Conservation (phyloP, 2,329 filamentous ascomycete genomes). For the Sclerotinia nivalis region DNA sequence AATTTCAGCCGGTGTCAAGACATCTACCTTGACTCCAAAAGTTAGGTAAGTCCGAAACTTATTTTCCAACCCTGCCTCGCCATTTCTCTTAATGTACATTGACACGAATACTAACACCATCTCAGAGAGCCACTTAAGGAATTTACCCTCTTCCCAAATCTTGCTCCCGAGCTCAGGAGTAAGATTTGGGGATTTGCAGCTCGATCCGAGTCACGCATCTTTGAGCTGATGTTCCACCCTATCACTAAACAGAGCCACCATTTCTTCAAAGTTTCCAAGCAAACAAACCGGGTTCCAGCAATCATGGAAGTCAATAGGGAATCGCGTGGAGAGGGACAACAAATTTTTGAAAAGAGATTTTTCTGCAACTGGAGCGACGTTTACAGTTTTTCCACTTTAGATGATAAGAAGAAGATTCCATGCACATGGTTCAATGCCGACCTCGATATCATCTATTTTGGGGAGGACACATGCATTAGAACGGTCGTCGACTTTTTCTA, state of each 20-base stretch:
- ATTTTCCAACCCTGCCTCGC: not conserved
- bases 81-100: not conserved
- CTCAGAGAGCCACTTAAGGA: not conserved
- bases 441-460: not conserved
- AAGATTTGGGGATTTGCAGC: slow-evolving; percentile 1
- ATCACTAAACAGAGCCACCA: not conserved
- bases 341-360: not conserved
- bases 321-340: not conserved
- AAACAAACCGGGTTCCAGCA: not conserved
- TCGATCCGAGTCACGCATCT: not conserved
- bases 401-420: not conserved
- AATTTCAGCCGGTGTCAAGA: not conserved
- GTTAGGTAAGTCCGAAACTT: not conserved
- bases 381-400: too few relatives aligned
- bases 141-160: not conserved
- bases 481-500: not conserved
- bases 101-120: not conserved
- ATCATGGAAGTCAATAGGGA: slow-evolving; percentile 15
- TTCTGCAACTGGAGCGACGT: not conserved
- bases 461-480: not conserved
- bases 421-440: slow-evolving; percentile 2
- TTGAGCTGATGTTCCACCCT: not conserved
- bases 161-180: not conserved
- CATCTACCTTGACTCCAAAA: not conserved
- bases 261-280: not conserved